These are phyloP conservation scores for Didymosphaeria variabile DNA, from an alignment of 2,329 filamentous ascomycete species.

Conservation along the genomic window DNA sequence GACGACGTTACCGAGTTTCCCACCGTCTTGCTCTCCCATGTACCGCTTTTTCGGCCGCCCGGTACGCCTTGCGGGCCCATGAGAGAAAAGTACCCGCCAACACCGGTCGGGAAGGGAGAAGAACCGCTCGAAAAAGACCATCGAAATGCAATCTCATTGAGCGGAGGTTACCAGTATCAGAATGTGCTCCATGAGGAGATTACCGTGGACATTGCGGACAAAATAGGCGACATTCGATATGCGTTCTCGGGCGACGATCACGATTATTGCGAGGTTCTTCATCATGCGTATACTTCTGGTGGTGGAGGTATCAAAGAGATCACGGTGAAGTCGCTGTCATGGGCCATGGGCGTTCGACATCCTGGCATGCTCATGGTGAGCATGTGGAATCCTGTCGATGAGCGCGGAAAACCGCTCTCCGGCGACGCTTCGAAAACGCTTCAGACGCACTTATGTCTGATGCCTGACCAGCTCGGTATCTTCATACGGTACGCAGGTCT, in stretches of 20 bases:
- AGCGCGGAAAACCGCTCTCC: constrained; percentile 39
- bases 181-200: constrained; percentile 85
- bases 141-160: constrained; percentile 79
- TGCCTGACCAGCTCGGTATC: constrained; percentile 86
- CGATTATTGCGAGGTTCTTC: constrained; percentile 92
- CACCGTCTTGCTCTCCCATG: constrained; percentile 88
- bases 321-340: constrained; percentile 93
- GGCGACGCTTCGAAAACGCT: constrained; percentile 66
- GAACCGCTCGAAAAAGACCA: constrained; percentile 67
- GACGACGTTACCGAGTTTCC: constrained; percentile 72
- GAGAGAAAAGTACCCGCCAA: constrained; percentile 83
- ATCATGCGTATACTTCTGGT: constrained; percentile 70
- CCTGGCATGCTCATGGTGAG: constrained; percentile 90
- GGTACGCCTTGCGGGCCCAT: constrained; percentile 88
- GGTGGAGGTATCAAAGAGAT: constrained; percentile 75
- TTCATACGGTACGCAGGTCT: constrained; percentile 81
- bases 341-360: constrained; percentile 92
- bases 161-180: constrained; percentile 91
- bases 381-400: constrained; percentile 89
- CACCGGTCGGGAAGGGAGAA: constrained; percentile 68
- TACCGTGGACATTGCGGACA: constrained; percentile 77
- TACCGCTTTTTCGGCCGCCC: constrained; percentile 83
- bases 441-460: constrained; percentile 88
- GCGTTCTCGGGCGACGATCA: constrained; percentile 97
- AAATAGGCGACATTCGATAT: constrained; percentile 81